A percentile compares a stretch with the other conserved stretches of the same genome.
Conservation (phyloP, 1,284 basidiomycete species). For the Moesziomyces sp. region DNA sequence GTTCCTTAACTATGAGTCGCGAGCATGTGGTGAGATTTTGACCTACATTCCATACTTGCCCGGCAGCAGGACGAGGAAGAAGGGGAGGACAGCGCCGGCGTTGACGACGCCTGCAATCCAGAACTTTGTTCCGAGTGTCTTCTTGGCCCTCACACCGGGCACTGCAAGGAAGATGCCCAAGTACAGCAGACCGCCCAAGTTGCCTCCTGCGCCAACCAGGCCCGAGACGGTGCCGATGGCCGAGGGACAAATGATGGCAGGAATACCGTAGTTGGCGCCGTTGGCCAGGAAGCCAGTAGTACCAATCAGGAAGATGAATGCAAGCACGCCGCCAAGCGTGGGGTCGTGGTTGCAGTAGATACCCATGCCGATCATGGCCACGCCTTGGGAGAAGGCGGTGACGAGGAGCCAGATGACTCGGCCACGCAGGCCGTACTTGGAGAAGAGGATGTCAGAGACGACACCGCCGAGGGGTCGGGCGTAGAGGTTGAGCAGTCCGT, state of each 20-base stretch:
- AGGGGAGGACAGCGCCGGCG: conserved; percentile 48
- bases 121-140: conserved; percentile 59
- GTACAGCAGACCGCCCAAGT: conserved; percentile 58
- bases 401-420: conserved; percentile 73
- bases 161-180: conserved; percentile 52
- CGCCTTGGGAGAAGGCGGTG: conserved; percentile 71
- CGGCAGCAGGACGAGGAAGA: conserved; percentile 46
- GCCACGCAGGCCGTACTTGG: conserved; percentile 70
- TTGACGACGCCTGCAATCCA: conserved; percentile 61
- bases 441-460: conserved; percentile 72
- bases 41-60: conserved; percentile 33
- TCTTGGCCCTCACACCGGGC: conserved; percentile 36
- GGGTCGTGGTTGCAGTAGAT: conserved; percentile 70
- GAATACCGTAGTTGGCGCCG: conserved; percentile 57
- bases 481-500: conserved; percentile 73
- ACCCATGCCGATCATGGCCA: conserved; percentile 71
- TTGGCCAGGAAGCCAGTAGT: conserved; percentile 60
- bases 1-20: neutral
- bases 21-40: too few species aligned
- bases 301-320: conserved; percentile 59
- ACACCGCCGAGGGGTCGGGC: conserved; percentile 73
- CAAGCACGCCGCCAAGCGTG: conserved; percentile 51
- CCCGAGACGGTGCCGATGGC: conserved; percentile 59
- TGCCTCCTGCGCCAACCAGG: conserved; percentile 55
- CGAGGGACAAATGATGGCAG: conserved; percentile 51